Conservation (phyloP, 2,329 filamentous ascomycete genomes). For the Knufia petricola region DNA sequence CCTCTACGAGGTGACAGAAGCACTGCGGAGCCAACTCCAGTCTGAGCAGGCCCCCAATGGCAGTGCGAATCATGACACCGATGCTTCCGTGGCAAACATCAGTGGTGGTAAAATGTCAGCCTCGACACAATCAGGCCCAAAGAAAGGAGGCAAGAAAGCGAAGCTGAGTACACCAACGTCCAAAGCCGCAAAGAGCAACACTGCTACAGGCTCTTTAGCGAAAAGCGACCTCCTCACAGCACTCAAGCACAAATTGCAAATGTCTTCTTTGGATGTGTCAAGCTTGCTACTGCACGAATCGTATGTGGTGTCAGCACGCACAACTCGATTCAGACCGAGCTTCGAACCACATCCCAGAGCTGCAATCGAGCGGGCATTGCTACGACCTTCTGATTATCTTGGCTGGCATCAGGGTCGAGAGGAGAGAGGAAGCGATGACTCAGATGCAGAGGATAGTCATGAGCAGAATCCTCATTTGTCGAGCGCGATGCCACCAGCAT, state of each 20-base stretch:
- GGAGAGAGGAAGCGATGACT: not conserved
- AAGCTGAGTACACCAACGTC: not conserved
- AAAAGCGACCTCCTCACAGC: constrained; percentile 3
- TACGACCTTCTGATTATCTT: constrained; percentile 51
- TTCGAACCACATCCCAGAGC: constrained; percentile 50
- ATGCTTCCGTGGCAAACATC: not conserved
- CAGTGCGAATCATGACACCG: not conserved
- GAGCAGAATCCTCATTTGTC: constrained; percentile 24
- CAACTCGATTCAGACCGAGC: constrained; percentile 41
- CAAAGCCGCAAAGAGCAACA: not conserved
- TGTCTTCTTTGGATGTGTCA: constrained; percentile 40
- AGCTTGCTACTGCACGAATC: constrained; percentile 47
- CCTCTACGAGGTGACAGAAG: not conserved
- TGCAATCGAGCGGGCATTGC: constrained; percentile 50
- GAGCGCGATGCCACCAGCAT: constrained; percentile 44
- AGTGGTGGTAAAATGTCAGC: not conserved
- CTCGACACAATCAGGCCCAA: not conserved
- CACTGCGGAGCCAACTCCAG: not conserved
- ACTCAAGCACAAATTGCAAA: constrained; percentile 35
- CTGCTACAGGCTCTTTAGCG: not conserved
- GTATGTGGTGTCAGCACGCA: constrained; percentile 49
- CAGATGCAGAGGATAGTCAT: not conserved
- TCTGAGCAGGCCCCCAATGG: not conserved
- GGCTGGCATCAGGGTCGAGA: constrained; percentile 42
- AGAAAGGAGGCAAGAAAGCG: not conserved